Evolutionary conservation across 2,329 filamentous ascomycete species (phyloP).

Genomic region (Lachnellula cervina): DNA sequence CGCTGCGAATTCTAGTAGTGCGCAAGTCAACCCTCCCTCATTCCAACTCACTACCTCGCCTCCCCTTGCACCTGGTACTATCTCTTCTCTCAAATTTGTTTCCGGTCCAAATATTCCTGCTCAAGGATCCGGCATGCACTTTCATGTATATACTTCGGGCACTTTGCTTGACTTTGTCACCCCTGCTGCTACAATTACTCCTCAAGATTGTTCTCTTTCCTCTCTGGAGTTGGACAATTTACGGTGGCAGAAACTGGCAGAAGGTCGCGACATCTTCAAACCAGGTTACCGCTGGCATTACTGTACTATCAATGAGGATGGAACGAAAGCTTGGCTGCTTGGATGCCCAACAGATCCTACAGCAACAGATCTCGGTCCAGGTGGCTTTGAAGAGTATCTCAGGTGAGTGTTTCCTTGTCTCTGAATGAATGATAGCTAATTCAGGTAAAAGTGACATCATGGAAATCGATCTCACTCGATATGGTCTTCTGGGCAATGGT

Average conservation of each 20-base stretch:
- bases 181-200: conserved; percentile 78
- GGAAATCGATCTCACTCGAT: conserved; percentile 85
- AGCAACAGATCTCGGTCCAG: conserved; percentile 60
- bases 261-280: conserved; percentile 90
- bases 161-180: conserved; percentile 92
- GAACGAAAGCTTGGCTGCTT: conserved; percentile 95
- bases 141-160: conserved; percentile 90
- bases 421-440: background rate
- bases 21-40: conserved; percentile 61
- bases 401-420: conserved; percentile 35
- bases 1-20: conserved; percentile 62
- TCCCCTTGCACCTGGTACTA: conserved; percentile 80
- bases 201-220: conserved; percentile 84
- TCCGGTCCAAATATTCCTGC: conserved; percentile 81
- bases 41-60: conserved; percentile 68
- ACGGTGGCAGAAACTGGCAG: conserved; percentile 91
- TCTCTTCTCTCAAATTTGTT: conserved; percentile 85
- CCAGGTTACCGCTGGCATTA: conserved; percentile 96
- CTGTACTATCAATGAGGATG: conserved; percentile 90
- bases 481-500: conserved; percentile 83
- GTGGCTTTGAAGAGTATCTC: conserved; percentile 81
- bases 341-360: conserved; percentile 76
- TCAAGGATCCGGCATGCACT: conserved; percentile 88
- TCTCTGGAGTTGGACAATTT: conserved; percentile 81
- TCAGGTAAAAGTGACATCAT: conserved; percentile 62